Base-by-base conservation (phyloP, 2,329 filamentous ascomycete genomes). In the Exophiala sp. region DNA sequence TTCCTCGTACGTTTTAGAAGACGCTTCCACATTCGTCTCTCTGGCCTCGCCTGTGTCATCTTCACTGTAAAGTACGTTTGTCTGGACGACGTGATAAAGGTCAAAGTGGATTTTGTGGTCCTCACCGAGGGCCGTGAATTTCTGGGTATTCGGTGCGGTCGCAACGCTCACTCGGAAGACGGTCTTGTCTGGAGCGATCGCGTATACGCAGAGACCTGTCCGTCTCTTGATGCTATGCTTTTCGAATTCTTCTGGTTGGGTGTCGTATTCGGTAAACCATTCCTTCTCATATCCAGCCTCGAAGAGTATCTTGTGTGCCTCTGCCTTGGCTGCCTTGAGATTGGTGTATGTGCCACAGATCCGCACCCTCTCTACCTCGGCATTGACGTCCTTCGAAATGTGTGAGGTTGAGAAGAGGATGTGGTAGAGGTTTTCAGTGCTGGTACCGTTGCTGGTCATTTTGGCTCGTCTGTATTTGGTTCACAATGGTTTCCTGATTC, bases 271-370 rank as follows among this genome's bases (percentile, higher is more conserved):
- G 9, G 54, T 47, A 53, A 68, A 67, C 57, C 58, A 66, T 48
- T 67, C 65, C n/a, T 55, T 47, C 21, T 66, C 62, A 44, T 66
- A 68, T 3, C 65, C 66, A 4, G 64, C 65, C 10, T 65, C 63
- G 55, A 63, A 65, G n/a, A 68, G 58, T n/a, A 57, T 61, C 46
- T 52, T 59, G 59, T 68, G 63, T 2, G 65, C 65, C 0, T 58
- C 62, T 4, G 52, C 57, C 40, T 65, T 65, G 52, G 65, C 65
- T 1, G 64, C 59, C 12, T 44, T 41, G 2, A 65, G 55, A 2
- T 56, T 60, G 32, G 58, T 62, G 52, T 64, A 68, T 12, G 62
- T 65, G 2, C 62, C 65, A 8, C 58, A 58, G 33, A 68, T 60
- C 11, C 64, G 63, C 9, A 67, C 32, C 38, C 62, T 65, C 50